phyloP scores from a whole-genome alignment of 768 basidiomycete species.

The Rhodocollybia butyracea region DNA sequence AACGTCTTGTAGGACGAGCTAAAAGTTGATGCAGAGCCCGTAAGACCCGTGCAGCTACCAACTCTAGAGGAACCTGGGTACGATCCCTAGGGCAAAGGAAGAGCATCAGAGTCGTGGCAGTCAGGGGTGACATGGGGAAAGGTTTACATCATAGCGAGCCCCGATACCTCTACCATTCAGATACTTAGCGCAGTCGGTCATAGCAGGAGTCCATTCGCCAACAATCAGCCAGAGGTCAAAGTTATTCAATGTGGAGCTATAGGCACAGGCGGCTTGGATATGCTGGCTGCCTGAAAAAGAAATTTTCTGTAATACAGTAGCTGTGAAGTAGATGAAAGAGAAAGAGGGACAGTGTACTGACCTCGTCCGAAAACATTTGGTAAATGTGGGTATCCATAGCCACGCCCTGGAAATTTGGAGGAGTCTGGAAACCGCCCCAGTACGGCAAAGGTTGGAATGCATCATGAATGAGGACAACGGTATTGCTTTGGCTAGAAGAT shows the following conservation, averaged over 20 bases:
- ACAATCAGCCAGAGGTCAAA: slow-evolving; percentile 79
- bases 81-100: slow-evolving; percentile 33
- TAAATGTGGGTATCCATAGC: slow-evolving; percentile 81
- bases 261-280: slow-evolving; percentile 56
- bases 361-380: slow-evolving; percentile 63
- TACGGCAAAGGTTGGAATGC: slow-evolving; percentile 74
- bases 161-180: slow-evolving; percentile 81
- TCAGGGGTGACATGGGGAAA: not conserved
- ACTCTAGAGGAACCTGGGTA: slow-evolving; percentile 60
- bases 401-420: slow-evolving; percentile 54
- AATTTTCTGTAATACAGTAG: not conserved
- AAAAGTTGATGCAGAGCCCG: slow-evolving; percentile 71
- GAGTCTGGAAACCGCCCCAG: slow-evolving; percentile 62
- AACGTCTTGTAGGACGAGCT: slow-evolving; percentile 78
- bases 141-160: slow-evolving; percentile 47
- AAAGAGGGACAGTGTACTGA: slow-evolving; percentile 31
- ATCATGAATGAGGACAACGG: slow-evolving; percentile 68
- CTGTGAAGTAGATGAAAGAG: not conserved
- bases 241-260: slow-evolving; percentile 38
- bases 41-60: slow-evolving; percentile 74
- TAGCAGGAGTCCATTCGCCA: slow-evolving; percentile 84
- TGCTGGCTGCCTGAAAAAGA: slow-evolving; percentile 28
- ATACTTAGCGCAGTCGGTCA: slow-evolving; percentile 77
- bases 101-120: not conserved
- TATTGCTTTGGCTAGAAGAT: slow-evolving; percentile 50